These are phyloP conservation scores for Phycomyces blakesleeanus DNA, from an alignment of 192 early-diverging fungal species.

Conservation along the genomic window DNA sequence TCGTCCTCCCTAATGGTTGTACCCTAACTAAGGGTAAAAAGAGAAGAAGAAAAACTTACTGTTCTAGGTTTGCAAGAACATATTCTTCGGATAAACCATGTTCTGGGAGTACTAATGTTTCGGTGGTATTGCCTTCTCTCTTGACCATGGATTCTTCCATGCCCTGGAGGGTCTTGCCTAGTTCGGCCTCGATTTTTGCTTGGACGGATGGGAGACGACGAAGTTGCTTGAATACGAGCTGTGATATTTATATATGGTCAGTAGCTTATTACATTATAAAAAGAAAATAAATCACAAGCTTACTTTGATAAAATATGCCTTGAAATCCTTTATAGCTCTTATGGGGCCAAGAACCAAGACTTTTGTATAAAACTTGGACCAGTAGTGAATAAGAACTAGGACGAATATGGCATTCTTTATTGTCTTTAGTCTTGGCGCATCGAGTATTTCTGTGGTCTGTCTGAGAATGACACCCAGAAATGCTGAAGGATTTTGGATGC, in stretches of 20 bases:
- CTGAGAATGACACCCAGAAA: too few species aligned
- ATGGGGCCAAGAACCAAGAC: conserved; percentile 54
- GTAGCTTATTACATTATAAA: conserved; percentile 14
- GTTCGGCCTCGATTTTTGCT: conserved; percentile 65
- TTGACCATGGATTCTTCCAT: conserved; percentile 76
- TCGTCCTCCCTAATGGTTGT: too few species aligned
- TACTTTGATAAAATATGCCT: conserved; percentile 45
- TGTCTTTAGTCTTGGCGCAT: conserved; percentile 4
- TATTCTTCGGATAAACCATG: conserved; percentile 58
- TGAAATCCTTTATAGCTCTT: conserved; percentile 43
- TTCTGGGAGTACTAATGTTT: conserved; percentile 64
- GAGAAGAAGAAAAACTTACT: conserved; percentile 37
- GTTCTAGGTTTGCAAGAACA: conserved; percentile 58
- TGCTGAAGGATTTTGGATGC: too few species aligned
- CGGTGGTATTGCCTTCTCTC: conserved; percentile 56
- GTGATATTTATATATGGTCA: conserved; percentile 7
- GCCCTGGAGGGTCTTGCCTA: conserved; percentile 73
- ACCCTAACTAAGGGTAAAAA: too few species aligned
- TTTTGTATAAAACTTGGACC: conserved; percentile 40
- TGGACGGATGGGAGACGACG: conserved; percentile 52
- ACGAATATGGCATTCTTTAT: conserved; percentile 60
- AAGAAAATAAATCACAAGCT: conserved; percentile 1
- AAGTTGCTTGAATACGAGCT: conserved; percentile 48
- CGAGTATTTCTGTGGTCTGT: conserved; percentile 1
- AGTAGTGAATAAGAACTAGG: conserved; percentile 50